Base-by-base conservation (phyloP, 352 stramenopile genomes). In the Pythium phragmiticola region DNA sequence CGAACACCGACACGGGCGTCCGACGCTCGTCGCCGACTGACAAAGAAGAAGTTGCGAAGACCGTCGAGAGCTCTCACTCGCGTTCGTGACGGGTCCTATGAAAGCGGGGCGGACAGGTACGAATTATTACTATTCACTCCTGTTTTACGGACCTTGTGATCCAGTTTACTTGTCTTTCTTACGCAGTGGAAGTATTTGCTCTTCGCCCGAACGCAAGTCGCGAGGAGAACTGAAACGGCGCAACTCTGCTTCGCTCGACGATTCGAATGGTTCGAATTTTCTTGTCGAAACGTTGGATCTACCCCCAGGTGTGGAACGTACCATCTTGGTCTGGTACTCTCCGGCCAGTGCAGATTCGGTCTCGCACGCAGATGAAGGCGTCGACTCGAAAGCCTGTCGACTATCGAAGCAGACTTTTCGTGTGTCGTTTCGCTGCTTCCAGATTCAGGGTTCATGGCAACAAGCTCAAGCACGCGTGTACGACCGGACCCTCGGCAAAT, bases 251-350 rank as follows among this genome's bases (percentile, higher is more conserved):
- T 82, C 80, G 6, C 41, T 80, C 26, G 84, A 91, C 34, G 84
- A 90, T 30, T 76, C 72, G 26, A 89, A 67, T 56, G 80, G 73
- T n/a, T 88, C 86, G 0, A 96, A 96, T 60, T 96, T 92, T 51
- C 65, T 95, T 33, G 87, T 96, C 26, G 88, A 96, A 70, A 94
- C 81, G 7, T 80, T 96, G 56, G 87, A 95, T 57, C 57, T 96
- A n/a, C 75, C 86, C 19, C 88, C 88, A 59, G 88, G 88, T 28
- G 78, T 92, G 11, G 88, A 96, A 64, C 81, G 88, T 17, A 96
- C 84, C n/a, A 93, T 96, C 60, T 73, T 94, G 26, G 82, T 96
- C 55, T 96, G 86, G 88, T 96, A 96, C 61, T 82, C 77, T 42
- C 87, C 86, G 0, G 55, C 67, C 68, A 65, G 65, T 69, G 39